These are phyloP conservation scores for Sarocladium brachiariae DNA, from an alignment of 2,329 filamentous ascomycete genomes.

Conservation along the genomic window DNA sequence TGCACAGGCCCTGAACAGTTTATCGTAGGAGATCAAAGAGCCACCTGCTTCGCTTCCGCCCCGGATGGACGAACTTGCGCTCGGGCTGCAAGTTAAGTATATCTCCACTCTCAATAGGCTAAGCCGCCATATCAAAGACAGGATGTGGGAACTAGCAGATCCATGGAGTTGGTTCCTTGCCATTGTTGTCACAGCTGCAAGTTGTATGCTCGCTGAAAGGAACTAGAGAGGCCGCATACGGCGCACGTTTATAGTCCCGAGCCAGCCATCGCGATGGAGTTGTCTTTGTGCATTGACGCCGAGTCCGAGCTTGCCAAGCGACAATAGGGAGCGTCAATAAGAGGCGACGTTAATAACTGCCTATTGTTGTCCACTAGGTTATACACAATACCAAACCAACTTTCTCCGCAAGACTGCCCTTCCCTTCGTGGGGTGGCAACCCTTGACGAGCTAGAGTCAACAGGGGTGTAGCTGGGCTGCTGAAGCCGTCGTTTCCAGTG, in stretches of 20 bases:
- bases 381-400: neutral
- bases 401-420: neutral
- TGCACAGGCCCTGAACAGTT: neutral
- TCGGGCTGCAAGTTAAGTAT: neutral
- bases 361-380: neutral
- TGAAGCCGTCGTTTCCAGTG: neutral
- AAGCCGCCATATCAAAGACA: neutral
- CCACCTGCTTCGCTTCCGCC: neutral
- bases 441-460: neutral
- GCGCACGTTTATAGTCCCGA: neutral
- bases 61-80: neutral
- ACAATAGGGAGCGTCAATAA: neutral
- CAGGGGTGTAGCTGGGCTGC: neutral
- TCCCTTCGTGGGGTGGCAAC: neutral
- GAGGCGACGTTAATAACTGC: neutral
- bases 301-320: neutral
- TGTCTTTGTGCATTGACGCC: neutral
- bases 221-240: neutral
- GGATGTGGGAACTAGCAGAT: neutral
- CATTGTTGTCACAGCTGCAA: neutral
- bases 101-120: neutral
- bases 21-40: neutral
- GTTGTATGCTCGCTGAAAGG: neutral
- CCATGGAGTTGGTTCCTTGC: neutral
- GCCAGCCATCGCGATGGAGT: neutral